Evolutionary conservation across 2,329 filamentous ascomycete genomes (phyloP), one percentile per base, ranked within the genome.

Genomic region (Colletotrichum sp.): DNA sequence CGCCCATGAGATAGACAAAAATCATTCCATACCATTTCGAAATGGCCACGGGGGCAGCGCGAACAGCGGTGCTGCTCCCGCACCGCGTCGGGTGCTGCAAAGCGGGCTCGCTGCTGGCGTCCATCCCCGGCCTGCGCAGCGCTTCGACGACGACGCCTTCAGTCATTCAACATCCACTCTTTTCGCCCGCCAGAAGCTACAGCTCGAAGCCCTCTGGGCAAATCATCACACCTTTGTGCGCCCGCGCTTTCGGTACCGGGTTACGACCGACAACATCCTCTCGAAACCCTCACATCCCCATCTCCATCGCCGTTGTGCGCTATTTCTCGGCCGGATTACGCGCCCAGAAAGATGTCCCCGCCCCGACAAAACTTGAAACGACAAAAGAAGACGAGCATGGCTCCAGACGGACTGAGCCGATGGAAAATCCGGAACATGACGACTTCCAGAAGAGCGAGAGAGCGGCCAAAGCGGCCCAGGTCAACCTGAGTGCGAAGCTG

Each of bases 401-500:
- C 24, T 24, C 84, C 68, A 79, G 83, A 26, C 80, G 82, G 68
- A 81, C 83, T 66, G 85, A 87, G 77, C 84, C 88, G 10, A 18
- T 13, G n/a, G 70, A 60, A 26, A 64, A 74, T 26, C 43, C 28
- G 75, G 83, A 86, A 66, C 79, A 84, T 65, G 74, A 85, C 34
- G 85, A 86, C 18, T 91, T 92, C 61, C 87, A 91, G 70, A 90
- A 93, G 80, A 96, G 95, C 74, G 96, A 98, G 83, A 96, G 94
- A 84, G 97, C 96, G 39, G 91, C 93, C 15, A 93, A 95, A 81
- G 97, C 96, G 13, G 94, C 96, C 4, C 94, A 99, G 82, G 90
- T 99, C 79, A 98, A 99, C 83, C 88, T 99, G 80, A 93, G 93
- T 78, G 97, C 97, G 16, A 95, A 94, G 78, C 88, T 99, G 66